Conservation (phyloP, 2,329 filamentous ascomycete genomes). For the Alternaria longipes region DNA sequence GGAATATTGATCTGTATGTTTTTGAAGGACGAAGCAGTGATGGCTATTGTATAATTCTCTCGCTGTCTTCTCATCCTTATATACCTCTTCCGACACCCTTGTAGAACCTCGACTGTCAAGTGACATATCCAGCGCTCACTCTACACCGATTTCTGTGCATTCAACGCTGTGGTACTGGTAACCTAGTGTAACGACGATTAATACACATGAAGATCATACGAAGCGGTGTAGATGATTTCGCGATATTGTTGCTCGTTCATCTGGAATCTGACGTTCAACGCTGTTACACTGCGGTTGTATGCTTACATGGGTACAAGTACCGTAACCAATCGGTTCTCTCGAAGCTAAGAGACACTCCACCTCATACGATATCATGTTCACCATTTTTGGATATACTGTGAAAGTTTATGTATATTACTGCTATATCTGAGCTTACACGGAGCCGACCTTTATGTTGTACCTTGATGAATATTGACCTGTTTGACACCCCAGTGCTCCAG, state of each 20-base stretch:
- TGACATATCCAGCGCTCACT: not conserved
- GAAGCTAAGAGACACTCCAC: not conserved
- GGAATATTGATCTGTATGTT: not conserved
- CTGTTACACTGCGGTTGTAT: not conserved
- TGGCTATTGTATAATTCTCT: not conserved
- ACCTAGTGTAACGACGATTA: fast-evolving
- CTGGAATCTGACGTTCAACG: not conserved
- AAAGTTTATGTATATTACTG: too few species aligned
- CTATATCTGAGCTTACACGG: not conserved
- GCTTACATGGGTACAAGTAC: not conserved
- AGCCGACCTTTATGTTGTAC: too few species aligned
- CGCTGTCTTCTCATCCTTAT: not conserved
- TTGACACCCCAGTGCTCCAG: too few species aligned
- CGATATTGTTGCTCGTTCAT: fast-evolving
- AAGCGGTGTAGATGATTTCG: not conserved
- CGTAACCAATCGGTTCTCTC: not conserved
- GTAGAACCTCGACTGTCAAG: fast-evolving
- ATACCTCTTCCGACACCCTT: not conserved
- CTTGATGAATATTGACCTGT: too few species aligned
- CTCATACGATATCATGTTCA: not conserved
- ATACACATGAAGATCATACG: too few species aligned
- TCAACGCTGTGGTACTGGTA: not conserved
- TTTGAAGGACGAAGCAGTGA: not conserved
- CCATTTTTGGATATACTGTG: not conserved
- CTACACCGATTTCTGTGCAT: too few species aligned